These are phyloP conservation scores for Silene latifolia DNA, from an alignment of 148 eudicot genomes.

Conservation along the genomic window DNA sequence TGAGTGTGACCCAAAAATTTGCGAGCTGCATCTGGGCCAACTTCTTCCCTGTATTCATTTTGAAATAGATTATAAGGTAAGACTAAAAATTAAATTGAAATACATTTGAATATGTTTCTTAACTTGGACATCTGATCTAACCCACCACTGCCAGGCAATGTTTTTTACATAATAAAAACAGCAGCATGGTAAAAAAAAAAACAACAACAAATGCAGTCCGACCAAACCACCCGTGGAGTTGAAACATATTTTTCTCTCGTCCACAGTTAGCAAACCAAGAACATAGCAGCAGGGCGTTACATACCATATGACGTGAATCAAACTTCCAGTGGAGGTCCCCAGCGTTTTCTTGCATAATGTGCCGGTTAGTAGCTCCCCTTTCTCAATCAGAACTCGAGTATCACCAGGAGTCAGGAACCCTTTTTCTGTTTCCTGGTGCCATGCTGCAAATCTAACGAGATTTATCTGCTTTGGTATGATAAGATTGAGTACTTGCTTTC, in stretches of 20 bases:
- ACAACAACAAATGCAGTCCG: neutral
- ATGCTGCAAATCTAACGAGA: slow-evolving; percentile 77
- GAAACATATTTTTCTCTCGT: neutral
- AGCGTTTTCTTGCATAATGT: slow-evolving; percentile 96
- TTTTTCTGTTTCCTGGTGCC: slow-evolving; percentile 79
- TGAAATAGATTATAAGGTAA: neutral
- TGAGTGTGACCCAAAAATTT: slow-evolving; percentile 98
- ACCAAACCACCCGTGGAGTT: neutral
- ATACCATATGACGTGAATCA: slow-evolving; percentile 96
- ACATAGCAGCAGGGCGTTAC: neutral
- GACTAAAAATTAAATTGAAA: too few species aligned
- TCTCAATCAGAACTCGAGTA: slow-evolving; percentile 87
- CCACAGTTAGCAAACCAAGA: neutral
- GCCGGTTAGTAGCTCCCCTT: slow-evolving; percentile 87
- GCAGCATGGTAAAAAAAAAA: too few species aligned
- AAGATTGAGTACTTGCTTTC: slow-evolving; percentile 94
- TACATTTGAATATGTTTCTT: too few species aligned
- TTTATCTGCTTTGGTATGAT: slow-evolving; percentile 98
- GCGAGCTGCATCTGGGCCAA: slow-evolving; percentile 99
- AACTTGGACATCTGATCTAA: neutral
- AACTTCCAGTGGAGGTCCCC: slow-evolving; percentile 89
- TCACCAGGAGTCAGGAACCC: slow-evolving; percentile 93
- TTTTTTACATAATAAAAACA: neutral
- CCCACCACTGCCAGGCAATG: neutral
- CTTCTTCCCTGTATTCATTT: slow-evolving; percentile 75